Evolutionary conservation across 768 basidiomycete species (phyloP).

Genomic region (Tulasnella sp.): DNA sequence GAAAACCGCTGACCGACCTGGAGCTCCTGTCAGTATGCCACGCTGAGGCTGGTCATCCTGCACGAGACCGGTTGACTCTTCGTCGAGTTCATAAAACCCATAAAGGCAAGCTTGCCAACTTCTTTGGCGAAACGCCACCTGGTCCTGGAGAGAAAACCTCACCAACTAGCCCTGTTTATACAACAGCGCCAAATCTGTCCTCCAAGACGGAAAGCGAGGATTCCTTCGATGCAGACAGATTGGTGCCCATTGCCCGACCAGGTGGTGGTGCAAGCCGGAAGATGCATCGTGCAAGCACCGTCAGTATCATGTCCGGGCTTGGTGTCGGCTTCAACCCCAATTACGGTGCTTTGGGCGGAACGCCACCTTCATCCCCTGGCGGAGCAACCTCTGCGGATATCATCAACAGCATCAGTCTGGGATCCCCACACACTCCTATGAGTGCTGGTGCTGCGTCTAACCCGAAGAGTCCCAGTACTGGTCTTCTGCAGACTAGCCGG

Average conservation of each 20-base stretch:
- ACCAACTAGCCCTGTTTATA: slow-evolving; percentile 29
- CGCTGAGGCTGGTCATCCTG: slow-evolving; percentile 60
- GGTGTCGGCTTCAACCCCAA: slow-evolving; percentile 29
- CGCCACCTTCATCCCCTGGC: slow-evolving; percentile 25
- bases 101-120: slow-evolving; percentile 32
- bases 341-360: slow-evolving; percentile 53
- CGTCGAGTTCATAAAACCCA: slow-evolving; percentile 35
- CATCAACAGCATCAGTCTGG: slow-evolving; percentile 14
- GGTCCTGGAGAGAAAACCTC: slow-evolving; percentile 12
- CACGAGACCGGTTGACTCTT: slow-evolving; percentile 67
- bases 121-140: slow-evolving; percentile 38
- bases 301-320: slow-evolving; percentile 87
- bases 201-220: not conserved
- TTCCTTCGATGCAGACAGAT: not conserved
- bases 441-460: slow-evolving; percentile 1
- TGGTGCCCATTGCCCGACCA: not conserved
- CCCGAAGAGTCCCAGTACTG: not conserved
- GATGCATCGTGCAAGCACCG: slow-evolving; percentile 83
- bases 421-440: slow-evolving; percentile 25
- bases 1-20: slow-evolving; percentile 62
- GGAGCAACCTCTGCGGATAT: slow-evolving; percentile 14
- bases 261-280: slow-evolving; percentile 29
- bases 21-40: slow-evolving; percentile 76
- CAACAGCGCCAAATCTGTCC: too few species aligned
- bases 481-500: too few species aligned